Evolutionary conservation across 805 yeast species (phyloP), one percentile per base, ranked within the genome.

Genomic region (Monosporozyma solicola): DNA sequence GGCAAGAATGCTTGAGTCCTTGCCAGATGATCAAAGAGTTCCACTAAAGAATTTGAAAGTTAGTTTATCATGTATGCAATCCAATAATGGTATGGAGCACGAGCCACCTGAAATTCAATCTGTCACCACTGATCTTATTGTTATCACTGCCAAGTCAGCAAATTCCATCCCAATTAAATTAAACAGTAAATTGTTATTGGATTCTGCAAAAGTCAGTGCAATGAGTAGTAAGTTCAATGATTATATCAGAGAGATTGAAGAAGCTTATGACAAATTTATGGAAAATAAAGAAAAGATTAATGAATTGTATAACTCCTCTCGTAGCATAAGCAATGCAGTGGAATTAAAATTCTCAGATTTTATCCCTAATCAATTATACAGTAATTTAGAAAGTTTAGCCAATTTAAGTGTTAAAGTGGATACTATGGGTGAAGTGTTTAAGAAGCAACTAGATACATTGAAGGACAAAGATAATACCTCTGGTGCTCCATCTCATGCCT

Each of bases 91-190:
- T 41, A 50, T 54, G 9, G 51, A 55, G 2, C 61, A 54, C 29
- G 44, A 46, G 15, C 67, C 69, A 15, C 72, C 72, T 6, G 61
- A 59, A 25, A 51, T 69, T 29, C 59, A 57, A 24, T 41, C 59
- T 5, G 57, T 70, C 1, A 43, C 57, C 1, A 59, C 69, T 3
- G 66, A 62, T 27, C 54, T 72, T 29, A 33, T 70, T 4, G 65
- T 62, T n/a, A 56, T 70, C n/a, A 71, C 72, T 20, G 61, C 62
- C 5, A 64, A 53, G 47, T 70, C 75, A 0, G 60, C 56, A 2
- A 53, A 61, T 22, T 64, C 72, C 1, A 70, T 74, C 29, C 78
- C 79, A 13, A 59, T 74, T 10, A 66, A 66, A 47, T 51, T 74
- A 8, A 69, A 72, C n/a, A 53, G 68, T 1, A 66, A 63, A 41